Conservation (phyloP, 1,284 basidiomycete species). For the Leucocoprinus gongylophorus region DNA sequence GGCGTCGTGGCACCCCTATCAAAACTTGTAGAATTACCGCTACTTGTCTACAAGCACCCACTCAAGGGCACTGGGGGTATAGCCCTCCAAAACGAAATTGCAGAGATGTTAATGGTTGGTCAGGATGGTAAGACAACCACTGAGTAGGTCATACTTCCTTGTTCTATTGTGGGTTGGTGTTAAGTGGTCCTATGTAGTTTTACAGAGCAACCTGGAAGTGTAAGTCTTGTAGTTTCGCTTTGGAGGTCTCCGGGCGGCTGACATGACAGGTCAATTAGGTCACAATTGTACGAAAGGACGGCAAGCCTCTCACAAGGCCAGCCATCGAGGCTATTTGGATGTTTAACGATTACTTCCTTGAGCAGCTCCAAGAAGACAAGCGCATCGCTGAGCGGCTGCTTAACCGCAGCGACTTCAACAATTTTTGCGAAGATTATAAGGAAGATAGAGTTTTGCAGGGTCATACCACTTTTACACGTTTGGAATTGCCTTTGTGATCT, state of each 20-base stretch:
- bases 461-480: not conserved
- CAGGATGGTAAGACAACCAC: not conserved
- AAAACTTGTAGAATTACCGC: not conserved
- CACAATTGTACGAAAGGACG: slow-evolving; percentile 23
- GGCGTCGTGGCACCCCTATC: slow-evolving; percentile 4
- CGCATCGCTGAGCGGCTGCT: slow-evolving; percentile 9
- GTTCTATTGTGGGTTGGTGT: not conserved
- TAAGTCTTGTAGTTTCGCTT: not conserved
- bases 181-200: not conserved
- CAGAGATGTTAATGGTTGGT: not conserved
- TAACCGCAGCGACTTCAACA: slow-evolving; percentile 15
- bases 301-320: slow-evolving; percentile 18
- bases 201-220: slow-evolving; percentile 1
- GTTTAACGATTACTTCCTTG: slow-evolving; percentile 22
- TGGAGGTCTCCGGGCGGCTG: not conserved
- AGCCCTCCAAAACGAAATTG: slow-evolving; percentile 2
- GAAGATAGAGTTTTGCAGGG: slow-evolving; percentile 11
- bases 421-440: slow-evolving; percentile 19
- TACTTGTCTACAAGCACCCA: slow-evolving; percentile 4
- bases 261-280: slow-evolving; percentile 19
- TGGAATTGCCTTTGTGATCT: slow-evolving; percentile 5
- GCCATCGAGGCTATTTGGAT: slow-evolving; percentile 25
- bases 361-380: slow-evolving; percentile 19
- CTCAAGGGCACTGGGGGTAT: not conserved
- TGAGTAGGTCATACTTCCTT: not conserved